Base-by-base conservation (phyloP, 192 early-diverging fungal genomes). In the Linnemannia exigua region DNA sequence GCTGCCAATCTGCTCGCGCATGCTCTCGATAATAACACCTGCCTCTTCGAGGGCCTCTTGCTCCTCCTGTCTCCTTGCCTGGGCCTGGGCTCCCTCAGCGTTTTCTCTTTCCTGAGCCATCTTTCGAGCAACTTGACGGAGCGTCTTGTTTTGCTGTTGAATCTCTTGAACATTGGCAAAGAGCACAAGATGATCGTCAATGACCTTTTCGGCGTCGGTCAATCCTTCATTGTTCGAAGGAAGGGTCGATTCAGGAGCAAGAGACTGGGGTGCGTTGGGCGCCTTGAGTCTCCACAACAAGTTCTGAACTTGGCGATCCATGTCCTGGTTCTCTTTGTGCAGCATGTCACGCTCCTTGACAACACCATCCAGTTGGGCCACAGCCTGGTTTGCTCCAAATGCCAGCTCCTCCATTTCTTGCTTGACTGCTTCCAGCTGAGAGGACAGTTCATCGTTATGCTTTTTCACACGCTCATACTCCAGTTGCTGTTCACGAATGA, bases 141-240 rank as follows among this genome's bases (percentile, higher is more conserved):
- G 89, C 11, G 90, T 86, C 67, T 90, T 91, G 88, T 94, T 93
- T 79, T 95, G 93, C 28, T 90, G 87, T 36, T 92, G 90, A 31
- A 95, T 80, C 38, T 91, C 89, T 28, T 84, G 82, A 35, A 93
- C 74, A 22, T 93, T 87, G 2, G 79, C 72, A 77, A 92, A 93
- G 1, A 91, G 81, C 22, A 91, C 89, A 22, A 93, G 84, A 70
- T 90, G 89, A 46, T 91, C 88, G 50, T 90, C 82, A 47, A 93
- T 91, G 20, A 92, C 90, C 38, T 81, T 83, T 66, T 93, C 91
- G 19, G 88, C 77, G 58, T 88, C 81, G 47, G 88, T 80, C 19
- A 70, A 52, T 54, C 63, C 15, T 28, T 41, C 22, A 67, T 54
- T 48, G 61, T 79, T 11, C 9, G 54, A 70, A 47, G 72, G 75